These are phyloP conservation scores for Aspergillus ellipticus DNA, from an alignment of 495 filamentous ascomycete genomes.

Conservation along the genomic window DNA sequence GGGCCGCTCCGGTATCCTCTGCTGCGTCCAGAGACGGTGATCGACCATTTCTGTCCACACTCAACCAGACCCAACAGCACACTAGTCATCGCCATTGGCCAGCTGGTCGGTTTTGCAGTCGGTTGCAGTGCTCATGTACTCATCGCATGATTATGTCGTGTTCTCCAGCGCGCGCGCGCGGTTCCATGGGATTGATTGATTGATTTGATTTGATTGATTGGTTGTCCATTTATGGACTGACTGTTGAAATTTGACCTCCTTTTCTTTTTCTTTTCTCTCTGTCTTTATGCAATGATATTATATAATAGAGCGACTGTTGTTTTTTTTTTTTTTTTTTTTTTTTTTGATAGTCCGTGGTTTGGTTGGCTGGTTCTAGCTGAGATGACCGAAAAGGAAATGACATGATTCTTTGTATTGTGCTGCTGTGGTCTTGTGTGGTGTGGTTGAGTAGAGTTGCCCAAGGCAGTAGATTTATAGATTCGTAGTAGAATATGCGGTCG, in stretches of 20 bases:
- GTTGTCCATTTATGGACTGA: not conserved
- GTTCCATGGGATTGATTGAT: not conserved
- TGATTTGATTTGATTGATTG: no score
- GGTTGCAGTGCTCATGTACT: no score
- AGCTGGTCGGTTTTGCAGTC: no score
- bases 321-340: not conserved
- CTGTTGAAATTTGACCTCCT: no score
- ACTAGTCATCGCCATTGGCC: no score
- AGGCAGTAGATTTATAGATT: no score
- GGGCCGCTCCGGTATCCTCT: slow-evolving; percentile 74
- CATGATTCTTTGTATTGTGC: not conserved
- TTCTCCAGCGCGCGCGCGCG: slow-evolving; percentile 2
- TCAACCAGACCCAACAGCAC: no score
- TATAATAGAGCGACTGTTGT: not conserved
- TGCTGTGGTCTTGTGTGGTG: no score
- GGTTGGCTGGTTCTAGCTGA: not conserved
- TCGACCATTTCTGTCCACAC: not conserved
- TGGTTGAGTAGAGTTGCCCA: no score
- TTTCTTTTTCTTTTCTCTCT: not conserved
- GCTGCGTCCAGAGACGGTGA: slow-evolving; percentile 55
- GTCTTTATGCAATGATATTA: no score
- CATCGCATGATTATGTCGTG: not conserved
- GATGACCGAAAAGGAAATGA: not conserved
- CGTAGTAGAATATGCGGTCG: no score
- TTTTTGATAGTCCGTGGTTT: not conserved